phyloP scores from a whole-genome alignment of 495 filamentous ascomycete species.

The Neurospora sp. region DNA sequence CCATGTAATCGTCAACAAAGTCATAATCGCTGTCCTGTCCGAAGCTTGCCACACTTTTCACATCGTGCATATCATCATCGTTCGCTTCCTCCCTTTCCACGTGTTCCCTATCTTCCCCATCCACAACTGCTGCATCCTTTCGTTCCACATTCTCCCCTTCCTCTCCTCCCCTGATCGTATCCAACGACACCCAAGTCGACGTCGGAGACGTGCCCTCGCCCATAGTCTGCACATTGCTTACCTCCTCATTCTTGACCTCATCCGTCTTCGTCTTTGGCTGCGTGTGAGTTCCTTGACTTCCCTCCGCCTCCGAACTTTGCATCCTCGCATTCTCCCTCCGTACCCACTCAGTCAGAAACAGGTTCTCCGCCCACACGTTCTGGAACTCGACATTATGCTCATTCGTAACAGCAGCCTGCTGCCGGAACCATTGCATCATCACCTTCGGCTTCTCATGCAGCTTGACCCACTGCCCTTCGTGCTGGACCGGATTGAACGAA shows the following conservation, averaged over 20 bases:
- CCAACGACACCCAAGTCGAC: not conserved
- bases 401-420: slow-evolving; percentile 22
- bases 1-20: slow-evolving; percentile 5
- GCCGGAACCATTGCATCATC: slow-evolving; percentile 19
- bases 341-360: not conserved
- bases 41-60: not conserved
- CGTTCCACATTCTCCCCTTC: not conserved
- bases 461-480: not conserved
- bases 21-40: not conserved
- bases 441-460: slow-evolving; percentile 25
- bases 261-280: not conserved
- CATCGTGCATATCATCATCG: not conserved
- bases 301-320: not conserved
- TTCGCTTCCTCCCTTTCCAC: not conserved
- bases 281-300: not conserved
- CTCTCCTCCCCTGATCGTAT: not conserved
- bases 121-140: not conserved
- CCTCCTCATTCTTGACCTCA: not conserved
- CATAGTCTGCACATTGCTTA: not conserved
- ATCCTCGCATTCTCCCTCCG: not conserved
- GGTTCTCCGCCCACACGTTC: slow-evolving; percentile 12
- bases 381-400: slow-evolving; percentile 22
- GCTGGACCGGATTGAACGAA: slow-evolving; percentile 15
- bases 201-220: not conserved
- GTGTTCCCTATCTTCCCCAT: not conserved